Conservation (phyloP, 2,329 filamentous ascomycete species). For the Alternaria gansuensis region DNA sequence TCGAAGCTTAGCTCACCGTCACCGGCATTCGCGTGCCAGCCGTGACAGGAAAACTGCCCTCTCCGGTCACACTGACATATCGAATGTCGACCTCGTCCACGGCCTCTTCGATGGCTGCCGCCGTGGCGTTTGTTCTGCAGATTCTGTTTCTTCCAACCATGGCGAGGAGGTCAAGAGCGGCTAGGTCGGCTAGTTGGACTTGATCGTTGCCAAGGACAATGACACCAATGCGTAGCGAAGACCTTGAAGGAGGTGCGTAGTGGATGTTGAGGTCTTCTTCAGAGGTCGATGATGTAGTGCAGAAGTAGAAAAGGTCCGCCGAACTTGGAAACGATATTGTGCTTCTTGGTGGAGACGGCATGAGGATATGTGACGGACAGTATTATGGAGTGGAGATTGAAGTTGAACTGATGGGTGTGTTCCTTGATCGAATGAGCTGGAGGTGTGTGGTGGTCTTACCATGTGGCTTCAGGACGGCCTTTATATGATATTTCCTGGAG, state of each 20-base stretch:
- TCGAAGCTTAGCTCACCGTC: conserved; percentile 50
- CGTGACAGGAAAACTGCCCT: conserved; percentile 49
- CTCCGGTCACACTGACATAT: conserved; percentile 51
- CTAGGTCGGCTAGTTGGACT: conserved; percentile 47
- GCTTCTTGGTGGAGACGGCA: conserved; percentile 48
- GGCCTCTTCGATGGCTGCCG: conserved; percentile 40
- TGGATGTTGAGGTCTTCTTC: conserved; percentile 47
- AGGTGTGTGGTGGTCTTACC: conserved; percentile 18
- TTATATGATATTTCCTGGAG: conserved; percentile 36
- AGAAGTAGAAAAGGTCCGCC: conserved; percentile 51
- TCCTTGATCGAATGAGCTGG: conserved; percentile 2
- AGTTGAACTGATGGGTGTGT: neutral
- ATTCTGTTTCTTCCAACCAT: conserved; percentile 45
- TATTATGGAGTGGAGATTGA: neutral
- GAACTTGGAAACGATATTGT: conserved; percentile 48
- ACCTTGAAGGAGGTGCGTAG: conserved; percentile 47
- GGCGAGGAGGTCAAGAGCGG: conserved; percentile 46
- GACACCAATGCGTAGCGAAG: conserved; percentile 48
- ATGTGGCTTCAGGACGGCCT: conserved; percentile 32
- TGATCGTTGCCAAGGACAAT: conserved; percentile 41
- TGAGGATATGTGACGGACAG: conserved; percentile 23
- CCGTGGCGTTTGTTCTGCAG: conserved; percentile 35
- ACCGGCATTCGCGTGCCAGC: conserved; percentile 50
- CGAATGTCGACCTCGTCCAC: conserved; percentile 51
- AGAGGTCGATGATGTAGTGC: conserved; percentile 48